A percentile compares a stretch with the other conserved stretches of the same genome.
phyloP scores from a whole-genome alignment of 192 early-diverging fungal genomes.

The Obelidium mucronatum region DNA sequence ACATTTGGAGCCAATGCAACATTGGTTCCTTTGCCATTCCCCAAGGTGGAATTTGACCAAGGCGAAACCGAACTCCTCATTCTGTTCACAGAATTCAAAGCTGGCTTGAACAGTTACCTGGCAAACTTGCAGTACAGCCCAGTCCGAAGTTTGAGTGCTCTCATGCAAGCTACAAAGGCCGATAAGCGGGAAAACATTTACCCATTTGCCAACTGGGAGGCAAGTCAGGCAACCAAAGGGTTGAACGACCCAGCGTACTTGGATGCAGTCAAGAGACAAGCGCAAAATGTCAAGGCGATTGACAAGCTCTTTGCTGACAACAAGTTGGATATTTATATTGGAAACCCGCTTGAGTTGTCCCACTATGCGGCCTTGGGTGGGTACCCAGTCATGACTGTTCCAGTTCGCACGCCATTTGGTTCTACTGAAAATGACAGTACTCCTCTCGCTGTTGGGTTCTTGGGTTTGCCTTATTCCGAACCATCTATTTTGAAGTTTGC shows the following conservation, averaged over 20 bases:
- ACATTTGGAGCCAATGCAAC: neutral
- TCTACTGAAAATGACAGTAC: too few relatives aligned
- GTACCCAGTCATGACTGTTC: conserved; percentile 8
- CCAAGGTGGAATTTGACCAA: neutral
- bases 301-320: neutral
- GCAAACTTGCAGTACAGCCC: neutral
- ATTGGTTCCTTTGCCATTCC: neutral
- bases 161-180: neutral
- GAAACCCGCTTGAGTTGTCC: neutral
- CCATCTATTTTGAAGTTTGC: neutral
- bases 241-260: neutral
- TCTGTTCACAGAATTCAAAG: conserved; percentile 21
- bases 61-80: conserved; percentile 6
- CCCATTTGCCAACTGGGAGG: neutral
- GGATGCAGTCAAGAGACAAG: neutral
- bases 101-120: conserved; percentile 25
- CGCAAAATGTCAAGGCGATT: neutral
- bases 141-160: neutral
- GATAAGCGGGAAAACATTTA: conserved; percentile 21
- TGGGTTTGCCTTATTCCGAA: neutral
- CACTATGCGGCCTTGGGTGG: neutral
- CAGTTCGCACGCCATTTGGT: neutral
- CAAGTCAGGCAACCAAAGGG: neutral
- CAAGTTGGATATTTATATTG: neutral
- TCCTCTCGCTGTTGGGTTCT: neutral